Base-by-base conservation (phyloP, 2,329 filamentous ascomycete species). In the Xylariaceae sp. region DNA sequence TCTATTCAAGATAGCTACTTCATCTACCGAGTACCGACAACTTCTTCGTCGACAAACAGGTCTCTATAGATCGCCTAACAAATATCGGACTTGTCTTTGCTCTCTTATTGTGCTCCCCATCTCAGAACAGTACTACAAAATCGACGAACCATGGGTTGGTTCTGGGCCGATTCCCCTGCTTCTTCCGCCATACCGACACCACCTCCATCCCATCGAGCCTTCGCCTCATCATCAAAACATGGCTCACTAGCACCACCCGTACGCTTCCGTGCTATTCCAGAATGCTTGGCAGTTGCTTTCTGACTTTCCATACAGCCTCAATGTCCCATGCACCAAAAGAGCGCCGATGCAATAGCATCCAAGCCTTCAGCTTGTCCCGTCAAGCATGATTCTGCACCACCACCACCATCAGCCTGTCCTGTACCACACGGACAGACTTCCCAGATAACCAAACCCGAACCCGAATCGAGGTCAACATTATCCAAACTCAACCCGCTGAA, bases 401-500 rank as follows among this genome's bases (percentile, higher is more conserved):
- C 22, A 23, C 40, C 39, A 38, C 47, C 52, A 10, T 49, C 61
- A 2, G 40, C 58, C 54, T 74, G 73, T 46, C 75, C 75, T 22
- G 68, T 77, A 11, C 68, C 71, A 14, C 73, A 76, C 55, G n/a
- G n/a, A n/a, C n/a, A n/a, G n/a, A 66, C 55, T 14, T 54, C 55
- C 22, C 59, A 50, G 10, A 34, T 32, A 37, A 39, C 58, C 37
- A 49, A 57, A 33, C 16, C 50, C 17, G 47, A 59, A 10, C 25
- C 60, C 22, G 61, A 72, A 50, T 58, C 67, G 32, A 67, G 68
- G 48, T 76, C 75, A 1, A 61, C 76, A 17, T 63, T 82, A 8
- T 80, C 78, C 3, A 77, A 75, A 58, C 69, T 82, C 43, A 82
- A 82, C 59, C 79, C 79, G 5, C 76, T 98, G 42, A 98, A 98